Conservation (phyloP, 371 early-diverging fungal species). For the Syncephalastrum contaminatum region DNA sequence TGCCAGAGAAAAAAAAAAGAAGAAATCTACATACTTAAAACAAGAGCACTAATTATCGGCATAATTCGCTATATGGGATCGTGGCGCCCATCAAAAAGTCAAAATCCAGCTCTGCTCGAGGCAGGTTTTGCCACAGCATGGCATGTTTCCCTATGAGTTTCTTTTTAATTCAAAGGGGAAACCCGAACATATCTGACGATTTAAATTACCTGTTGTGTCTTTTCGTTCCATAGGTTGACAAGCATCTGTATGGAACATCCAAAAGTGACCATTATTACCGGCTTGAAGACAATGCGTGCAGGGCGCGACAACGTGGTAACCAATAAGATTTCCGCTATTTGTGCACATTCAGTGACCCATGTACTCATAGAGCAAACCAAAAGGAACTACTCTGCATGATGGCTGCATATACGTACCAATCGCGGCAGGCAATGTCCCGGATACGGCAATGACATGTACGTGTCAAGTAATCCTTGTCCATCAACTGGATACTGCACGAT, state of each 20-base stretch:
- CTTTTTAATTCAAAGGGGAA: background rate
- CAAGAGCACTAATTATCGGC: constrained; percentile 9
- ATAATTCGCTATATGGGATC: constrained; percentile 21
- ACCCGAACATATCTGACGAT: background rate
- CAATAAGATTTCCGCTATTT: constrained; percentile 86
- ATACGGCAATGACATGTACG: constrained; percentile 90
- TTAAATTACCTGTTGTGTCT: constrained; percentile 18
- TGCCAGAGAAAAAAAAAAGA: no score
- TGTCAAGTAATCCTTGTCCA: constrained; percentile 91
- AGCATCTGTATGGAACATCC: constrained; percentile 94
- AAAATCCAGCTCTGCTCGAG: constrained; percentile 22
- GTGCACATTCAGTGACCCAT: background rate
- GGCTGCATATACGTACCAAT: constrained; percentile 63
- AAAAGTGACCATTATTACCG: constrained; percentile 96
- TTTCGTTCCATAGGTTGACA: constrained; percentile 51
- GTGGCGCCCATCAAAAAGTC: constrained; percentile 24
- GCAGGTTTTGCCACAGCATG: constrained; percentile 24
- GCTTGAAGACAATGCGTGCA: constrained; percentile 89
- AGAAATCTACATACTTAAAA: no score
- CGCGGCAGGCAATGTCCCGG: constrained; percentile 91
- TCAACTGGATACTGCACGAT: constrained; percentile 72
- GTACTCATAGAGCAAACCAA: background rate
- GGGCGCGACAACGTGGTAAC: constrained; percentile 95
- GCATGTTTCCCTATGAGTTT: constrained; percentile 15
- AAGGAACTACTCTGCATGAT: background rate